Percentiles rank a stretch among this genome's conserved stretches.
Conservation (phyloP, 2,329 filamentous ascomycete species). For the Herpomyces periplanetae region DNA sequence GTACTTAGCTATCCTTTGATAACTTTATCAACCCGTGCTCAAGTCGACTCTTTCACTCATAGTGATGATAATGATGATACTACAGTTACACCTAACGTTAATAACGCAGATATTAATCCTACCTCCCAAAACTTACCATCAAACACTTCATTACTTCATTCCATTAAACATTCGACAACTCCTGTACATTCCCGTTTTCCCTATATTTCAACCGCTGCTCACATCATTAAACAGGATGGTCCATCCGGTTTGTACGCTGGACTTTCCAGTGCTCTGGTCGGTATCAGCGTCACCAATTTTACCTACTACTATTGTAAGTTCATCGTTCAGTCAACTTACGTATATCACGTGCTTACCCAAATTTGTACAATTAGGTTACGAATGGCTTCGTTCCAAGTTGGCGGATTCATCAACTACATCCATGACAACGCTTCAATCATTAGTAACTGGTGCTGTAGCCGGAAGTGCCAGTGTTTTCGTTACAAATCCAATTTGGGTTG, state of each 20-base stretch:
- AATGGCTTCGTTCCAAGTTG: conserved; percentile 70
- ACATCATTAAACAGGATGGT: conserved; percentile 78
- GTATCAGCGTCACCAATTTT: conserved; percentile 94
- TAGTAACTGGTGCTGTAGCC: conserved; percentile 74
- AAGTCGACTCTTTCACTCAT: conserved; percentile 93
- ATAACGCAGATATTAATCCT: too few species aligned
- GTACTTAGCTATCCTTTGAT: conserved; percentile 48
- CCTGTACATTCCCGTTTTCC: too few species aligned
- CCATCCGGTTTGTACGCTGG: conserved; percentile 61
- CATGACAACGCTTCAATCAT: conserved; percentile 62
- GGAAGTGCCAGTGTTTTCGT: conserved; percentile 74
- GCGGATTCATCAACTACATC: conserved; percentile 10
- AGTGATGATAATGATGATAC: too few species aligned
- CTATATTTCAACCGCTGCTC: too few species aligned
- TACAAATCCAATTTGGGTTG: conserved; percentile 95
- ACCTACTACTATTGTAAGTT: conserved; percentile 76
- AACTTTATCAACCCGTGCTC: conserved; percentile 78
- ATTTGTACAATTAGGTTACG: conserved; percentile 20
- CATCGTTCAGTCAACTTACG: background rate
- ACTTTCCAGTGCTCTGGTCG: conserved; percentile 70
- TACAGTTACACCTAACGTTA: too few species aligned
- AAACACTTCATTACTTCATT: conserved; percentile 41
- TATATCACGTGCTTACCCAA: conserved; percentile 1
- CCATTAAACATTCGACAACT: conserved; percentile 33
- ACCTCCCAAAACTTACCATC: too few species aligned